Evolutionary conservation across 176 grass and related monocot genomes (phyloP).

Genomic region (Musa troglodytarum): DNA sequence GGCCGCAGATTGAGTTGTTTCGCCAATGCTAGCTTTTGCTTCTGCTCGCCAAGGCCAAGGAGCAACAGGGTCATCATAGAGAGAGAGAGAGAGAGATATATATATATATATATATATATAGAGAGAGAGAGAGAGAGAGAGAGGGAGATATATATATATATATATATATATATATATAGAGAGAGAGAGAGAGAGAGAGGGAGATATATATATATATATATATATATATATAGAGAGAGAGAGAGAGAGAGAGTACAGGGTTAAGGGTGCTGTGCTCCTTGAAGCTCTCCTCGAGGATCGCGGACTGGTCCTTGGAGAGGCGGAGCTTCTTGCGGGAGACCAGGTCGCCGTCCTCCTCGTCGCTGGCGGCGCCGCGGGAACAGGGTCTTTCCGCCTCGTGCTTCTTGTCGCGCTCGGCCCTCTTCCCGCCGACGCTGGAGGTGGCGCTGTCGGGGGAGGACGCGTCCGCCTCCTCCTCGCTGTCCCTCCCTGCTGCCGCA

Average conservation of each 20-base stretch:
- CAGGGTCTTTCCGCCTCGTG: neutral
- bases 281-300: conserved; percentile 82
- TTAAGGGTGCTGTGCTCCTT: conserved; percentile 82
- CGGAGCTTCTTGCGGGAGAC: conserved; percentile 87
- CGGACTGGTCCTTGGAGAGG: conserved; percentile 69
- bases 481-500: neutral
- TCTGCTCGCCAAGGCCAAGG: conserved; percentile 26
- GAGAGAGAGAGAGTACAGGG: conserved; percentile 32
- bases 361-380: neutral
- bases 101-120: too few relatives aligned
- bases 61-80: neutral
- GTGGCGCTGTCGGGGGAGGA: conserved; percentile 80
- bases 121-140: too few relatives aligned
- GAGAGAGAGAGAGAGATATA: too few relatives aligned
- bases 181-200: too few relatives aligned
- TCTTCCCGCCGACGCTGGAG: conserved; percentile 52
- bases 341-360: conserved; percentile 10
- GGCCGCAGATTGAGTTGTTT: conserved; percentile 71
- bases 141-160: too few relatives aligned
- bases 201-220: too few relatives aligned
- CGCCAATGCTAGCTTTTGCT: conserved; percentile 78
- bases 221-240: neutral
- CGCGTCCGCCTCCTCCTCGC: conserved; percentile 21
- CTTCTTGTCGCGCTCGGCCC: neutral
- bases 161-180: too few relatives aligned